Evolutionary conservation across 768 basidiomycete genomes (phyloP), one percentile per base, ranked within the genome.

Genomic region (Mycena pura): DNA sequence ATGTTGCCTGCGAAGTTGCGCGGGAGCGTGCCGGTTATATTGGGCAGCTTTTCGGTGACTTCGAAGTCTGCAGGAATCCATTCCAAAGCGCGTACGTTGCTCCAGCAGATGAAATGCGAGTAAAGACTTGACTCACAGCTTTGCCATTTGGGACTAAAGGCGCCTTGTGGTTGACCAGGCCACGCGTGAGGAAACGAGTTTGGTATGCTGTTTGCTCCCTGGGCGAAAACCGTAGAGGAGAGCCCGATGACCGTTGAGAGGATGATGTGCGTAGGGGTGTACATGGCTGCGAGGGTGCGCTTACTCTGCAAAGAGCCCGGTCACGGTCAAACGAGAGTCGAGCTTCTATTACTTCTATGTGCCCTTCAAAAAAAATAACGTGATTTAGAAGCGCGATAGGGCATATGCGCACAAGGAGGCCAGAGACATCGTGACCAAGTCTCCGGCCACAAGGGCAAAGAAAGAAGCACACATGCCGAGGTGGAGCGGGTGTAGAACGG

Each of bases 1-100:
- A 80, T 74, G 45, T 78, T 80, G 27, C 79, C 79, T 0, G 79
- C 80, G 67, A 74, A 80, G 56, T 73, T 79, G 22, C 77, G 76
- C 21, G 74, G 59, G 40, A 60, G 64, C 28, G 70, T 64, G 68
- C 73, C 76, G 0, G 78, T 74, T 13, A 80, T 72, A 53, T 80
- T 80, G 19, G 80, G 79, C 32, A 81, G 72, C 36, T 34, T 49
- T 17, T 72, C 50, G 3, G 77, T 80, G n/a, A 80, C 79, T 54
- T 72, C 73, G 57, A 79, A 81, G 66, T 80, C 80, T 80, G 58
- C 46, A 54, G 4, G 32, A 24, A 34, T 40, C 17, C 21, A 29
- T 47, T 49, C 38, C 34, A 46, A 19, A n/a, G n/a, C n/a, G n/a
- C 14, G 52, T 21, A 27, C 14, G 44, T 28, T 25, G 36, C 21